Evolutionary conservation across 495 filamentous ascomycete species (phyloP), one percentile per base, ranked within the genome.

Genomic region (Lasiosphaeria miniovina): DNA sequence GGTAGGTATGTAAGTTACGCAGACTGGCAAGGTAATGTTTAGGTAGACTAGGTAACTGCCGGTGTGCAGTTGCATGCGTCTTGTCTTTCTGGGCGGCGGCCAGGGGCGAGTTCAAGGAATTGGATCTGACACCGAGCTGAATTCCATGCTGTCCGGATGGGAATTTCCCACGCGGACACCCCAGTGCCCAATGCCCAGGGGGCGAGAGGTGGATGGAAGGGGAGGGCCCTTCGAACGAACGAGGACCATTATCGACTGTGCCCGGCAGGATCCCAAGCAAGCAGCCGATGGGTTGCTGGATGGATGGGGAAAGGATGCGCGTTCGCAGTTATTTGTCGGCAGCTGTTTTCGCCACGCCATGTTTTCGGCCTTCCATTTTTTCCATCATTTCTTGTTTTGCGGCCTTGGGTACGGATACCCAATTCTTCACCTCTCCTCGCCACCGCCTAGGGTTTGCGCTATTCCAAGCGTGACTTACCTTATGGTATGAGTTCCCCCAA

Each of bases 61-160:
- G 38, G 38, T 41, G 38, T 14, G 38, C 8, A 41, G 46, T 49
- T 49, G 15, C 15, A n/a, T 49, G 46, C 12, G 17, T 12, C 11
- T 5, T 51, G 49, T 24, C 11, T 7, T 51, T 4, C 32, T 32
- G 49, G 17, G 49, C 49, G 6, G 49, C 24, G 17, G 15, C 24
- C 17, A 32, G 49, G 11, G 6, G 32, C 17, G 3, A 31, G 6
- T 9, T 24, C 17, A 31, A 6, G 49, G 49, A 51, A 51, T 51
- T 24, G 24, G 24, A 24, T 24, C 24, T 24, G 24, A 24, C 32
- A 31, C n/a, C 49, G 32, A 31, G 49, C 6, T 51, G 49, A 54
- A 57, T 57, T 35, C 55, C 43, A 57, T 57, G 34, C 49, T n/a
- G 32, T 17, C 4, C 12, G 12, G 32, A 57, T 57, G 55, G 55